Conservation (phyloP, 768 basidiomycete species). For the Pleurotus eryngii region DNA sequence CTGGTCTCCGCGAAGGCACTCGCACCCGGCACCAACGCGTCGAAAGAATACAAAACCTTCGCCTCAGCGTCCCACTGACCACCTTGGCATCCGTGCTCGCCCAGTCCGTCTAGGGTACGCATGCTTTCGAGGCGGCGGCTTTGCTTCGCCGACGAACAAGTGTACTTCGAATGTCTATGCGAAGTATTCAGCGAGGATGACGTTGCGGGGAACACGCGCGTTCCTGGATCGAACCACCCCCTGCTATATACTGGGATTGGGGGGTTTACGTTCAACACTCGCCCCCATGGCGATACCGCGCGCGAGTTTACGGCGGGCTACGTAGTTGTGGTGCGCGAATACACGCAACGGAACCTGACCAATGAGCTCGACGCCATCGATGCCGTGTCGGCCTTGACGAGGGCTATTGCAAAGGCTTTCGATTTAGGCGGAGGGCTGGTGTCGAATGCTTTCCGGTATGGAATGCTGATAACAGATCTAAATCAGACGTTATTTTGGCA, state of each 20-base stretch:
- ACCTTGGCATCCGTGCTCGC: background rate
- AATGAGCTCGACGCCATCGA: slow-evolving; percentile 1
- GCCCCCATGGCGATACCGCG: background rate
- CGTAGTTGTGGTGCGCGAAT: background rate
- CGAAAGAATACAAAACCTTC: background rate
- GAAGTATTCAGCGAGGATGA: background rate
- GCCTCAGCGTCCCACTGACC: background rate
- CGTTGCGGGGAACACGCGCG: background rate
- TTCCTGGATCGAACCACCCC: background rate
- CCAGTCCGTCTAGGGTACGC: background rate
- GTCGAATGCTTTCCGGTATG: background rate
- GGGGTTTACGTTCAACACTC: background rate
- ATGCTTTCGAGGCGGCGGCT: background rate
- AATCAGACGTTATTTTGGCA: background rate
- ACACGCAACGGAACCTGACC: background rate
- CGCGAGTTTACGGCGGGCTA: background rate
- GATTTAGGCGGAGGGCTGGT: background rate
- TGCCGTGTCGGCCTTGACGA: slow-evolving; percentile 3
- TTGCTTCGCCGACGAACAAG: background rate
- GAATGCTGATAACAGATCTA: background rate
- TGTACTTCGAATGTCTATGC: background rate
- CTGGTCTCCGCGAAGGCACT: background rate
- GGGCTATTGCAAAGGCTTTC: slow-evolving; percentile 4
- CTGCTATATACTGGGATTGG: background rate
- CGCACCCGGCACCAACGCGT: background rate